Percentiles rank a stretch among this genome's conserved stretches.
phyloP scores from a whole-genome alignment of 345 rosid genomes.

The Brassica napus region DNA sequence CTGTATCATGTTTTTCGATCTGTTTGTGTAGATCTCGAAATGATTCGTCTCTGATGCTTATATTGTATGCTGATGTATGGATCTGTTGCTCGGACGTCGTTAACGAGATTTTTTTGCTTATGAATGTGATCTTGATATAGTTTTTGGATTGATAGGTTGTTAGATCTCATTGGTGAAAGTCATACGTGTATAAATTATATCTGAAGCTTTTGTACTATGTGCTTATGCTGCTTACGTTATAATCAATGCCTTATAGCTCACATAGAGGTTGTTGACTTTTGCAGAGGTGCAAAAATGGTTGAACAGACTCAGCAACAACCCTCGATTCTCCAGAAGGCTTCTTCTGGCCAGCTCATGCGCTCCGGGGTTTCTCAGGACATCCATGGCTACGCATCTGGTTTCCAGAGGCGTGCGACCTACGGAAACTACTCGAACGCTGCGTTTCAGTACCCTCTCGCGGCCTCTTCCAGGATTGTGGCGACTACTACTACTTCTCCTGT shows the following conservation, averaged over 20 bases:
- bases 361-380: slow-evolving; percentile 51
- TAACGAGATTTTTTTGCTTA: neutral
- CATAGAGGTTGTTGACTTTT: neutral
- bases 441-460: slow-evolving; percentile 43
- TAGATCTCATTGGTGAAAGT: neutral
- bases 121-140: neutral
- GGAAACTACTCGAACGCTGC: slow-evolving; percentile 71
- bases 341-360: slow-evolving; percentile 58
- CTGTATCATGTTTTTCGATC: slow-evolving; percentile 5
- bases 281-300: slow-evolving; percentile 65
- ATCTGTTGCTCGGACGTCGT: too few species aligned
- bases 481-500: slow-evolving; percentile 45
- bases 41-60: slow-evolving; percentile 1
- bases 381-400: slow-evolving; percentile 38
- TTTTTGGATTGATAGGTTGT: neutral
- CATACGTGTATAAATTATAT: neutral
- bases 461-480: slow-evolving; percentile 22
- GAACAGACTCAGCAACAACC: slow-evolving; percentile 77
- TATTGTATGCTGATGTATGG: neutral
- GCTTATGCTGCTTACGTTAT: neutral
- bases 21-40: neutral
- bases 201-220: neutral
- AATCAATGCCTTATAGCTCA: neutral
- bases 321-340: slow-evolving; percentile 62
- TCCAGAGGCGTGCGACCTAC: slow-evolving; percentile 54